These are phyloP conservation scores for Entonaema liquescens DNA, from an alignment of 495 filamentous ascomycete genomes.

Conservation along the genomic window DNA sequence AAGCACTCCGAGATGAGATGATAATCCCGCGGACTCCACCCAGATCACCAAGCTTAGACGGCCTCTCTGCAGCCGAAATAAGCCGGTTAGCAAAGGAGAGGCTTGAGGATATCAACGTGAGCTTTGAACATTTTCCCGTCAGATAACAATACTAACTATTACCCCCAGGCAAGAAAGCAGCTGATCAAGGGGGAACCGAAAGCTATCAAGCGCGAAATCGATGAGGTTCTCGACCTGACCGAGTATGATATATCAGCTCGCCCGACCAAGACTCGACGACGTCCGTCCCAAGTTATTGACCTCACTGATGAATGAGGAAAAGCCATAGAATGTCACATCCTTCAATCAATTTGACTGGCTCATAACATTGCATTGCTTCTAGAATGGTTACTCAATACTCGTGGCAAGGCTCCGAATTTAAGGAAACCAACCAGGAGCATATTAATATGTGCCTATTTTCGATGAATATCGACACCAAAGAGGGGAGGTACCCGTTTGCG, in stretches of 20 bases:
- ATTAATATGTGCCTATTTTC: too few species aligned
- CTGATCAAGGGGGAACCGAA: conserved; percentile 12
- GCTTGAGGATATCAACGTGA: conserved; percentile 33
- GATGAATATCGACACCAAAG: too few species aligned
- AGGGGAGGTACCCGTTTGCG: too few species aligned
- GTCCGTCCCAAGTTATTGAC: conserved; percentile 16
- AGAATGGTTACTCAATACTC: background rate
- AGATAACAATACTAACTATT: background rate
- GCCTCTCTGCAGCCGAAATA: conserved; percentile 21
- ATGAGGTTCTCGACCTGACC: conserved; percentile 27
- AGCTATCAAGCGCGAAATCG: conserved; percentile 32
- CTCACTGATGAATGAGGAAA: conserved; percentile 20
- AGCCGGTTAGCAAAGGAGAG: conserved; percentile 37
- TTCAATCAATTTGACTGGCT: background rate
- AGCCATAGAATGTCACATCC: background rate
- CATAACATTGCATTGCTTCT: background rate
- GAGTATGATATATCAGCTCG: background rate
- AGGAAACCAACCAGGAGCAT: too few species aligned
- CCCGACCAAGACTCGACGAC: conserved; percentile 15
- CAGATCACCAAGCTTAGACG: conserved; percentile 17
- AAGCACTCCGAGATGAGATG: conserved; percentile 43
- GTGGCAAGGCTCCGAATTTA: too few species aligned
- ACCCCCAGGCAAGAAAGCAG: conserved; percentile 9
- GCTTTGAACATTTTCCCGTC: background rate
- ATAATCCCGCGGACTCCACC: conserved; percentile 48